A percentile compares a stretch with the other conserved stretches of the same genome.
phyloP scores from a whole-genome alignment of 108 stramenopile species.

The Fragilaria radians region DNA sequence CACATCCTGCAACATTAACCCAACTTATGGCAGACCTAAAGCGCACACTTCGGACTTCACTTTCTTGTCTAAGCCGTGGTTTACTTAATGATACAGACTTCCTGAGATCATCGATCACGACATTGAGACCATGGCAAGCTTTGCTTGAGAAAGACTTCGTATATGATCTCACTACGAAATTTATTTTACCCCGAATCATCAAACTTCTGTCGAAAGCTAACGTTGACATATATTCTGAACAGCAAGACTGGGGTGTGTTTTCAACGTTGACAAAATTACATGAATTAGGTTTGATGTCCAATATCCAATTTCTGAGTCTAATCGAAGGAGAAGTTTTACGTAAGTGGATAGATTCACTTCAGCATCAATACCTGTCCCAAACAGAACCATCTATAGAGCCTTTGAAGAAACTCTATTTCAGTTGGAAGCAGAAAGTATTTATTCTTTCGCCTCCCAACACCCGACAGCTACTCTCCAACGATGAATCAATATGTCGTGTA shows the following conservation, averaged over 20 bases:
- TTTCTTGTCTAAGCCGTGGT: slow-evolving; percentile 41
- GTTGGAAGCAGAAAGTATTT: slow-evolving; percentile 47
- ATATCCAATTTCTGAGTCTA: slow-evolving; percentile 56
- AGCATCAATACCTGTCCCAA: slow-evolving; percentile 15
- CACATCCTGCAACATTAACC: slow-evolving; percentile 37
- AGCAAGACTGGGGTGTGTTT: slow-evolving; percentile 34
- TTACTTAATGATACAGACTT: slow-evolving; percentile 29
- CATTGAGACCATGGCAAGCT: slow-evolving; percentile 51
- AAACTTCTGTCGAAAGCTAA: slow-evolving; percentile 24
- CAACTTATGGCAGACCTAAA: slow-evolving; percentile 51
- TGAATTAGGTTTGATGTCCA: slow-evolving; percentile 35
- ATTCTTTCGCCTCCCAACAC: slow-evolving; percentile 9
- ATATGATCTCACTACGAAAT: slow-evolving; percentile 40
- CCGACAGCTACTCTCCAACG: slow-evolving; percentile 27
- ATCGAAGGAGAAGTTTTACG: slow-evolving; percentile 66
- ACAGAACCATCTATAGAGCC: slow-evolving; percentile 5
- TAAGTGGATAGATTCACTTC: slow-evolving; percentile 33
- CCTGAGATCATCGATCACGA: slow-evolving; percentile 19
- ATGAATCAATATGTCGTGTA: slow-evolving; percentile 52
- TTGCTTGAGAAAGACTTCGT: slow-evolving; percentile 34
- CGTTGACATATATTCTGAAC: slow-evolving; percentile 8
- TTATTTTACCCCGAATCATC: slow-evolving; percentile 42
- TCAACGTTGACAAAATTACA: slow-evolving; percentile 32
- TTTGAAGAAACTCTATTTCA: slow-evolving; percentile 32
- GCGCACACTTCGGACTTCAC: slow-evolving; percentile 39